Percentiles rank a stretch among this genome's conserved stretches.
Evolutionary conservation across 2,329 filamentous ascomycete species (phyloP).

Genomic region (Diaporthe ampelina): DNA sequence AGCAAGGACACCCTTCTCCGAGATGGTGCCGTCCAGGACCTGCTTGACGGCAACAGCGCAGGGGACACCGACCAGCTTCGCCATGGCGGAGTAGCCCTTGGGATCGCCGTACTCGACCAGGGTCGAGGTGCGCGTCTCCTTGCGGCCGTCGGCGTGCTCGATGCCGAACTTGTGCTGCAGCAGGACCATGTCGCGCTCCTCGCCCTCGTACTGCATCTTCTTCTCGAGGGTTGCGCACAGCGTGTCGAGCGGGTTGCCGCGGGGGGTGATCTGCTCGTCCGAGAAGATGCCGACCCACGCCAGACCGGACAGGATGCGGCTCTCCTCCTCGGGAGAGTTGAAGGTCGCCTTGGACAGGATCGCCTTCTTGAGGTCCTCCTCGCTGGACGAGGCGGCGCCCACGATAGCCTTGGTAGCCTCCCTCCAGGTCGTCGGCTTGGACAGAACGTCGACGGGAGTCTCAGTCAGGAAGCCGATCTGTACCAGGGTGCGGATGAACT

Average conservation of each 20-base stretch:
- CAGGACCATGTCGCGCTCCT: slow-evolving; percentile 87
- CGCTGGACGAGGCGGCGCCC: slow-evolving; percentile 73
- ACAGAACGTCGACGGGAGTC: slow-evolving; percentile 74
- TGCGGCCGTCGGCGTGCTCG: slow-evolving; percentile 82
- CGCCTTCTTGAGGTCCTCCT: slow-evolving; percentile 79
- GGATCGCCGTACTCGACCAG: slow-evolving; percentile 87
- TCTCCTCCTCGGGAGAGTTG: slow-evolving; percentile 72
- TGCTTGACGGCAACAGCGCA: slow-evolving; percentile 79
- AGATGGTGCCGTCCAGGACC: slow-evolving; percentile 81
- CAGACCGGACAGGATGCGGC: slow-evolving; percentile 77
- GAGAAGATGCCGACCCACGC: slow-evolving; percentile 80
- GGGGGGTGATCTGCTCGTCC: slow-evolving; percentile 76
- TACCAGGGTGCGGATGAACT: slow-evolving; percentile 89
- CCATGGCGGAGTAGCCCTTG: slow-evolving; percentile 86
- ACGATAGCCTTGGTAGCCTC: slow-evolving; percentile 86
- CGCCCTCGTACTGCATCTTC: slow-evolving; percentile 90
- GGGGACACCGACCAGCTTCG: slow-evolving; percentile 81
- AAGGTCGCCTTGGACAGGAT: slow-evolving; percentile 84
- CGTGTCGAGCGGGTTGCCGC: slow-evolving; percentile 88
- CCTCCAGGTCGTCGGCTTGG: slow-evolving; percentile 81
- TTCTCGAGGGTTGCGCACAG: slow-evolving; percentile 87
- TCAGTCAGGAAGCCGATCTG: slow-evolving; percentile 92
- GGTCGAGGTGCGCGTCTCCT: slow-evolving; percentile 84
- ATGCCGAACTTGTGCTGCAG: slow-evolving; percentile 88
- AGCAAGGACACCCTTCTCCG: slow-evolving; percentile 80